A percentile compares a stretch with the other conserved stretches of the same genome.
Conservation (phyloP, 139 green algal genomes). For the Mesotaenium endlicherianum region DNA sequence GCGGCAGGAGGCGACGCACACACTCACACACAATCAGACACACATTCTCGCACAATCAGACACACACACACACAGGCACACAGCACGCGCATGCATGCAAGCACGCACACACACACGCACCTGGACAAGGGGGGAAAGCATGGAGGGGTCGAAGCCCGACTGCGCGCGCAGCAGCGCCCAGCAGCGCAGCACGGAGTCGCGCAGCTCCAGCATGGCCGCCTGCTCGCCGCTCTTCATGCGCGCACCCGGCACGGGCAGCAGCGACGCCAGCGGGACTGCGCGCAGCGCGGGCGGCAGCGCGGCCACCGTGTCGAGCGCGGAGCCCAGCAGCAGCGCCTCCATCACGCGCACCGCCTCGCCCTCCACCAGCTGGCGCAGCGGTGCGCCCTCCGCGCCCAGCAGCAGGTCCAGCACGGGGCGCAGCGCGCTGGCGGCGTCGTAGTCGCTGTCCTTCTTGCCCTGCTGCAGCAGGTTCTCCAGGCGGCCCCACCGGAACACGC, state of each 20-base stretch:
- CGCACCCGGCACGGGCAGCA: neutral
- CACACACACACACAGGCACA: neutral
- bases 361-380: slow-evolving; percentile 13
- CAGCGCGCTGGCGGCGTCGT: neutral
- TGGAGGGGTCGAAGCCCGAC: slow-evolving; percentile 13
- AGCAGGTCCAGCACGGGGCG: slow-evolving; percentile 6
- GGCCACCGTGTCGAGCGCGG: neutral
- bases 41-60: neutral
- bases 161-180: slow-evolving; percentile 8
- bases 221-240: neutral
- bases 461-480: slow-evolving; percentile 32
- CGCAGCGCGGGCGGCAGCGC: neutral
- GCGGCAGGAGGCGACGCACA: neutral
- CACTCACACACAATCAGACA: neutral
- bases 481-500: slow-evolving; percentile 34
- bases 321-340: slow-evolving; percentile 18
- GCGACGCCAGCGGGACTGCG: neutral
- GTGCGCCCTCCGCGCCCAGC: slow-evolving; percentile 15
- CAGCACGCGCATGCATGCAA: neutral
- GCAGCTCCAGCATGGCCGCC: slow-evolving; percentile 27
- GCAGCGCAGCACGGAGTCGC: slow-evolving; percentile 19
- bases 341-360: slow-evolving; percentile 23
- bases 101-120: neutral
- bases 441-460: slow-evolving; percentile 18
- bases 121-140: slow-evolving; percentile 13